phyloP scores from a whole-genome alignment of 1,139 yeast genomes.

The Nakaseomyces delphensis region DNA sequence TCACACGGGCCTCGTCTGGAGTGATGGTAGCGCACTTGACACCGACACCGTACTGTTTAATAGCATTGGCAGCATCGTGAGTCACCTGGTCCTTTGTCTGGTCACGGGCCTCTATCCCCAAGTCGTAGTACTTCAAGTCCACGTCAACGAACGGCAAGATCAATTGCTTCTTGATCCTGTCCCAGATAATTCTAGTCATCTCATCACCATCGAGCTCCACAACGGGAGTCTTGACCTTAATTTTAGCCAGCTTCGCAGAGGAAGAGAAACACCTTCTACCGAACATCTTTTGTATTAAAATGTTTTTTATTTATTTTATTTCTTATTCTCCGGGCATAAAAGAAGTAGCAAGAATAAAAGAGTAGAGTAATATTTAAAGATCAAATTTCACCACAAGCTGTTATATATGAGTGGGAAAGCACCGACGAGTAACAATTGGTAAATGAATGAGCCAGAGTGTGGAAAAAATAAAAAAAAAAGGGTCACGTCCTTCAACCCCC shows the following conservation, averaged over 20 bases:
- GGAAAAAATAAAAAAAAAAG: too few relatives aligned
- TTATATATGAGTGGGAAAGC: too few relatives aligned
- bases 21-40: constrained; percentile 82
- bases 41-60: constrained; percentile 68
- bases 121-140: constrained; percentile 67
- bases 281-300: not conserved
- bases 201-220: constrained; percentile 84
- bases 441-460: too few relatives aligned
- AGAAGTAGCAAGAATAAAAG: too few relatives aligned
- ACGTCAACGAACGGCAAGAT: constrained; percentile 63
- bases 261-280: constrained; percentile 19
- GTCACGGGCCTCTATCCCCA: constrained; percentile 64
- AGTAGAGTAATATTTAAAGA: too few relatives aligned
- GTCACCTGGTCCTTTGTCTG: constrained; percentile 66
- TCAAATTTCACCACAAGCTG: too few relatives aligned
- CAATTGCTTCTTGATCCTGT: constrained; percentile 59
- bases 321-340: too few relatives aligned
- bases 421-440: too few relatives aligned
- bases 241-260: constrained; percentile 34
- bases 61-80: constrained; percentile 67
- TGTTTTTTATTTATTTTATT: not conserved
- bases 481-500: too few relatives aligned
- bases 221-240: constrained; percentile 60
- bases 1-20: constrained; percentile 74
- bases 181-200: constrained; percentile 82